Percentiles rank a stretch among this genome's conserved stretches.
These are phyloP conservation scores for Andrographis paniculata DNA, from an alignment of 305 asterid species.

Conservation along the genomic window DNA sequence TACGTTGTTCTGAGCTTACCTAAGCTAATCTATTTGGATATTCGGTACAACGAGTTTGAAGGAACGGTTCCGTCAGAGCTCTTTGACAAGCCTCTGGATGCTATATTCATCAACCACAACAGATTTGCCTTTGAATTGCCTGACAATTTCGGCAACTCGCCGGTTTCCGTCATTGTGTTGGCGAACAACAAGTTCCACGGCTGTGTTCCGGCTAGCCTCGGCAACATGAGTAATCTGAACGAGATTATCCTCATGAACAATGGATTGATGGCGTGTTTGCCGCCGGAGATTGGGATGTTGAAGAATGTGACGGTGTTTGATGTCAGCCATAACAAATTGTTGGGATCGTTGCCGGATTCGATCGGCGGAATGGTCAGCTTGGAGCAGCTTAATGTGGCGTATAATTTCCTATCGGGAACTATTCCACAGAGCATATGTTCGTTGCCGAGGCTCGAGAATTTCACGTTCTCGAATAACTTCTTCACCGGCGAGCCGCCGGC, in stretches of 20 bases:
- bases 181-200: conserved; percentile 75
- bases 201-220: conserved; percentile 71
- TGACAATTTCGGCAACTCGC: conserved; percentile 77
- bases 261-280: conserved; percentile 64
- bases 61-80: conserved; percentile 62
- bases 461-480: conserved; percentile 53
- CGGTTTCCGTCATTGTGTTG: conserved; percentile 73
- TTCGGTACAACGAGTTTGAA: conserved; percentile 71
- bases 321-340: conserved; percentile 40
- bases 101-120: conserved; percentile 71
- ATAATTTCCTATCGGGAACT: conserved; percentile 40
- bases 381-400: conserved; percentile 72
- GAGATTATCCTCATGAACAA: conserved; percentile 63
- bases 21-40: conserved; percentile 45
- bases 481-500: conserved; percentile 64
- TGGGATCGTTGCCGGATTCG: conserved; percentile 59
- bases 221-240: conserved; percentile 59
- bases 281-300: conserved; percentile 57
- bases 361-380: conserved; percentile 54
- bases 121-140: conserved; percentile 69
- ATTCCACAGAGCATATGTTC: conserved; percentile 55
- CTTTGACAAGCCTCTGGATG: conserved; percentile 70
- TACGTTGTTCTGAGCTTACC: conserved; percentile 57
- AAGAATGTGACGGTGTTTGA: conserved; percentile 68
- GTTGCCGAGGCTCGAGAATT: conserved; percentile 54